Evolutionary conservation across 176 grass and related monocot species (phyloP).

Genomic region (Aegilops bicornis): DNA sequence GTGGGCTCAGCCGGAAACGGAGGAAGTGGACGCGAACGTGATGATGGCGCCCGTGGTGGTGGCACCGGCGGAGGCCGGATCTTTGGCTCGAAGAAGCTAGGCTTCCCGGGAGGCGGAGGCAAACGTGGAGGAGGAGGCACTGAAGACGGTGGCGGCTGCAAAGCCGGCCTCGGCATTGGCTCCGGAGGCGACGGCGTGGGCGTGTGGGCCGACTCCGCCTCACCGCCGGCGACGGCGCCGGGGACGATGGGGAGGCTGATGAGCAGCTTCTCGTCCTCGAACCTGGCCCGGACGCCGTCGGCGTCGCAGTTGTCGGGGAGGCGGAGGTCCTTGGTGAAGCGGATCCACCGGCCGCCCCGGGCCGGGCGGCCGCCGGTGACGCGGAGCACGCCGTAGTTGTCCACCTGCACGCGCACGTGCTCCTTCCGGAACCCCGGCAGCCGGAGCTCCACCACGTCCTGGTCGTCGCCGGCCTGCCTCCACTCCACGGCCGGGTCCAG

Average conservation of each 20-base stretch:
- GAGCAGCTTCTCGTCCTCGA: slow-evolving; percentile 42
- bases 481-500: slow-evolving; percentile 32
- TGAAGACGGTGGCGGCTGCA: background rate
- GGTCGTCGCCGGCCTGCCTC: background rate
- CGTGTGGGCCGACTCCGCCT: rapidly evolving
- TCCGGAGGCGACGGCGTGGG: background rate
- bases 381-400: slow-evolving; percentile 36
- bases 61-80: background rate
- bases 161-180: background rate
- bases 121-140: background rate
- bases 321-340: slow-evolving; percentile 46
- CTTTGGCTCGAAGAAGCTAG: background rate
- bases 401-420: slow-evolving; percentile 50
- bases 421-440: slow-evolving; percentile 60
- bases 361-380: slow-evolving; percentile 33
- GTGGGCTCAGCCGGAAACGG: background rate
- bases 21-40: background rate
- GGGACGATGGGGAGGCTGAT: slow-evolving; percentile 36
- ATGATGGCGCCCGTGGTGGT: background rate
- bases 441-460: slow-evolving; percentile 36
- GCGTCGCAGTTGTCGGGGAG: slow-evolving; percentile 44
- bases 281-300: slow-evolving; percentile 40
- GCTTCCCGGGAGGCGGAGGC: background rate
- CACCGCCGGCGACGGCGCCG: background rate
- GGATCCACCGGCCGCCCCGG: background rate